Evolutionary conservation across 108 stramenopile genomes (phyloP), one percentile per base, ranked within the genome.

Genomic region (Cyclotella cryptica): DNA sequence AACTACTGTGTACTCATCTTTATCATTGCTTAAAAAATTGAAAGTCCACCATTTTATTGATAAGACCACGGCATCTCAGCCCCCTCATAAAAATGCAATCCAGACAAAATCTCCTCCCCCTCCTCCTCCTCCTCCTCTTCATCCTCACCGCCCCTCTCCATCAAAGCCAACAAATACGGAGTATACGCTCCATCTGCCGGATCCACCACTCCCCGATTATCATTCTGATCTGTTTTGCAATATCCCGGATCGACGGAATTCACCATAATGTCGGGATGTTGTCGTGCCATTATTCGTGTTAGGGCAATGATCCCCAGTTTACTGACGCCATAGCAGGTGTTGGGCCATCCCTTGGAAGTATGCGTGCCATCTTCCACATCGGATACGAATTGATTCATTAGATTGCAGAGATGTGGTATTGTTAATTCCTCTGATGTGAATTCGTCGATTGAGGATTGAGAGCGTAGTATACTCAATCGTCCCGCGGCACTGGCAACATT

Each of bases 241-340:
- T 91, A 94, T 0, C 91, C 93, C 44, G 89, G 79, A 74, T 87
- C 86, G 10, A 87, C 86, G 27, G 78, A 78, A 68, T 88, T 88
- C 10, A 85, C 57, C 81, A 86, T 75, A 55, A 88, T 84, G 4
- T 77, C 74, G 10, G 66, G 71, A 67, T 84, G 21, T 11, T 84
- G 55, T 47, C 88, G 46, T 35, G 86, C 88, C 21, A 90, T 49
- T 18, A 93, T 64, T 40, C 86, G 81, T 42, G 89, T 92, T 59
- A 88, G 63, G 15, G 92, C 92, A 57, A 94, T 92, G 57, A 94
- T 75, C 0, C 88, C 91, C 26, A 92, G 57, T 69, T 94, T 94
- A 55, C 91, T 91, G 44, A 92, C 78, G 10, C 93, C 93, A 59
- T 94, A 92, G 49, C 90, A 88, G 4, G 93, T 88, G 74, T 86